Conservation (phyloP, 495 filamentous ascomycete genomes). For the Cercophora sp. region DNA sequence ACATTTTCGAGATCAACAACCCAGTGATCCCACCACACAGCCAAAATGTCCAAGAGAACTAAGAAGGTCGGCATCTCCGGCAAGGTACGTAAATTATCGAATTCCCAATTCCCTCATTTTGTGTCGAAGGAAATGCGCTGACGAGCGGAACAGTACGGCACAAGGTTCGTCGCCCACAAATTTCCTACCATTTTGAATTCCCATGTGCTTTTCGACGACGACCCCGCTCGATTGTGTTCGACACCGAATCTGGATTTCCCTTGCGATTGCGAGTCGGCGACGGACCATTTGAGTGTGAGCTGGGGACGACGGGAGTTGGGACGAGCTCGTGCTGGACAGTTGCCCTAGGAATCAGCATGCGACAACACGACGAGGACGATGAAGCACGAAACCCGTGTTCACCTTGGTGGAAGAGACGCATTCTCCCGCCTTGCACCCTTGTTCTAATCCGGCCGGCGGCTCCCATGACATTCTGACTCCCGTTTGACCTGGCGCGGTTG, state of each 20-base stretch:
- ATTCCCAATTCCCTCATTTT: background rate
- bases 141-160: conserved; percentile 49
- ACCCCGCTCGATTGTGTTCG: background rate
- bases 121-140: conserved; percentile 7
- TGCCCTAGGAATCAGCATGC: too few species aligned
- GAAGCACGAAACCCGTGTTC: too few species aligned
- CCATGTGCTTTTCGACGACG: background rate
- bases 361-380: too few species aligned
- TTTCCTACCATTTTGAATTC: conserved; percentile 9
- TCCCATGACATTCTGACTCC: too few species aligned
- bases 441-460: too few species aligned
- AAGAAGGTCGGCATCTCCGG: conserved; percentile 92
- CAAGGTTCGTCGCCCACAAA: conserved; percentile 42
- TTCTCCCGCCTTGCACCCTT: too few species aligned
- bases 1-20: conserved; percentile 20
- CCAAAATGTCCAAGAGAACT: conserved; percentile 93
- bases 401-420: too few species aligned
- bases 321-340: too few species aligned
- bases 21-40: conserved; percentile 27
- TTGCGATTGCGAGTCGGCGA: background rate
- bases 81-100: conserved; percentile 34
- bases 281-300: background rate
- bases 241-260: too few species aligned
- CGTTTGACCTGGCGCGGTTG: too few species aligned
- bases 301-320: too few species aligned